Evolutionary conservation across 768 basidiomycete species (phyloP).

Genomic region (Amanita subjunquillea): DNA sequence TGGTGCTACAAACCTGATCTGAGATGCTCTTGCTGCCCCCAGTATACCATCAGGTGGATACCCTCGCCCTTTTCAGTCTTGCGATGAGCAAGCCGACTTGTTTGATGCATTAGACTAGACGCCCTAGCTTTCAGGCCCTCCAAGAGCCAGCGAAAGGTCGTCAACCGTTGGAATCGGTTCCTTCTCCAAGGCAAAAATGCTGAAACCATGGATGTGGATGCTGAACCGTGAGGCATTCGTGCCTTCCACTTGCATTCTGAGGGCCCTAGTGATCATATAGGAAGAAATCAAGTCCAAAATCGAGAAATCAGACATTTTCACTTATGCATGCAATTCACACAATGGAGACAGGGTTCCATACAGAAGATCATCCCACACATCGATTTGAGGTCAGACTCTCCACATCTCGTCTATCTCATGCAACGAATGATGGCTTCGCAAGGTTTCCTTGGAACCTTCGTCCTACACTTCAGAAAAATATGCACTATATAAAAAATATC

Average conservation of each 20-base stretch:
- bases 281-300: slow-evolving; percentile 12
- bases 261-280: neutral
- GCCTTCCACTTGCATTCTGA: neutral
- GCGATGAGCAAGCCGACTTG: slow-evolving; percentile 2
- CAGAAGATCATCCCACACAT: slow-evolving; percentile 28
- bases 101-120: slow-evolving; percentile 42
- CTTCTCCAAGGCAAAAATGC: slow-evolving; percentile 35
- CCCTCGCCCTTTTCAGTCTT: slow-evolving; percentile 4
- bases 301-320: slow-evolving; percentile 24
- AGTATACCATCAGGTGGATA: slow-evolving; percentile 83
- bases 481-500: slow-evolving; percentile 68
- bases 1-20: slow-evolving; percentile 89
- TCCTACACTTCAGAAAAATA: slow-evolving; percentile 77
- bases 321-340: slow-evolving; percentile 42
- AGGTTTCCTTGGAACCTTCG: slow-evolving; percentile 74
- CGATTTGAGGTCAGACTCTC: slow-evolving; percentile 43
- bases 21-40: slow-evolving; percentile 77
- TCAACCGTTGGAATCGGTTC: slow-evolving; percentile 73
- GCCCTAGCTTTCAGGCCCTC: slow-evolving; percentile 56
- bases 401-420: neutral
- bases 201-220: slow-evolving; percentile 18
- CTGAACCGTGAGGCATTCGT: slow-evolving; percentile 8
- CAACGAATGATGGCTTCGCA: neutral
- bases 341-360: slow-evolving; percentile 33
- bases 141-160: slow-evolving; percentile 62